Conservation (phyloP, 768 basidiomycete species). For the Crassisporium funariophilum region DNA sequence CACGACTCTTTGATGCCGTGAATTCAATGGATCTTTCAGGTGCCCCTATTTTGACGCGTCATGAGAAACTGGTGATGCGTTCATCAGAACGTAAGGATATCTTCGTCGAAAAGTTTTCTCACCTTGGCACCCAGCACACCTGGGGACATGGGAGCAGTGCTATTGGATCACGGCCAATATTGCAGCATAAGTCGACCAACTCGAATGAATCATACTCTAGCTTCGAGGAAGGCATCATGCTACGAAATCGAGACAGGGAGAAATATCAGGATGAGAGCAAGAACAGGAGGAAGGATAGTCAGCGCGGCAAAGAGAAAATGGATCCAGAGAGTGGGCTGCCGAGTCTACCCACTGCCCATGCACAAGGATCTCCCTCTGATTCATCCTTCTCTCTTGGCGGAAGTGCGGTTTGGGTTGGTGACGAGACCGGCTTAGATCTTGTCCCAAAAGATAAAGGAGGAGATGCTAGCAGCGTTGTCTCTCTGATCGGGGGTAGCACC, state of each 20-base stretch:
- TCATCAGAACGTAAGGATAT: slow-evolving; percentile 90
- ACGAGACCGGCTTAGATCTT: slow-evolving; percentile 62
- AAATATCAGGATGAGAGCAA: slow-evolving; percentile 35
- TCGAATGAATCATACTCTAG: slow-evolving; percentile 67
- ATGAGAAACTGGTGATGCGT: slow-evolving; percentile 89
- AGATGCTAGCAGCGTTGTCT: slow-evolving; percentile 45
- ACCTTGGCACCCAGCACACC: slow-evolving; percentile 30
- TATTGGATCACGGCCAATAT: slow-evolving; percentile 25
- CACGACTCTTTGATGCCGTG: slow-evolving; percentile 88
- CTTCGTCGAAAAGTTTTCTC: slow-evolving; percentile 81
- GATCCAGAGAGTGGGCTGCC: slow-evolving; percentile 40
- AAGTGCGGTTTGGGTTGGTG: slow-evolving; percentile 84
- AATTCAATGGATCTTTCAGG: slow-evolving; percentile 88
- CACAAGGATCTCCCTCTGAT: slow-evolving; percentile 64
- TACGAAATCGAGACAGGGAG: slow-evolving; percentile 39
- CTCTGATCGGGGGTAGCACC: slow-evolving; percentile 41
- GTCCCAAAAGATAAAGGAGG: slow-evolving; percentile 44
- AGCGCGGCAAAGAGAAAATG: slow-evolving; percentile 29
- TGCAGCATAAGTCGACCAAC: slow-evolving; percentile 50
- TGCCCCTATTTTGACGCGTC: slow-evolving; percentile 74
- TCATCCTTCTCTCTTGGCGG: slow-evolving; percentile 77
- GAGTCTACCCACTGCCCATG: slow-evolving; percentile 26
- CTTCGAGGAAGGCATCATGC: slow-evolving; percentile 68
- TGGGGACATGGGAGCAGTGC: slow-evolving; percentile 27
- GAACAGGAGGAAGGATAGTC: slow-evolving; percentile 33